Evolutionary conservation across 148 eudicot genomes (phyloP), one percentile per base, ranked within the genome.

Genomic region (Rhododendron williamsianum): DNA sequence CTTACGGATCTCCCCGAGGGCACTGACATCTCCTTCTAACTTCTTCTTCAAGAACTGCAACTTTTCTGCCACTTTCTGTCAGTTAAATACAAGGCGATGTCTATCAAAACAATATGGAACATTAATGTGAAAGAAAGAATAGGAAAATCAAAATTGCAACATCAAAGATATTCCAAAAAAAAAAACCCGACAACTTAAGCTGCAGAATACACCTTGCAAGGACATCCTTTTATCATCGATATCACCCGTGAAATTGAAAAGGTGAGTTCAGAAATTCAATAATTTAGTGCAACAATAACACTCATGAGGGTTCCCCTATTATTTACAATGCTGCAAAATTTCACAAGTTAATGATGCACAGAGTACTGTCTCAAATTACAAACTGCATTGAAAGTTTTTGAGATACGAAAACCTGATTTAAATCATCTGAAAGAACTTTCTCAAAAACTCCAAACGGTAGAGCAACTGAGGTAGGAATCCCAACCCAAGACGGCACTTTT

Each of bases 401-500:
- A 78, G 83, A 60, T 15, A 51, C 54, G 35, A 78, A 76, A 56
- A 96, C 99, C 98, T 95, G 89, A 86, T 97, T 97, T 80, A 91
- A 83, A 48, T 89, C 85, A 86, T 95, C 90, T 15, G 93, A 90
- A 85, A 97, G 96, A 87, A 97, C 99, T 88, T 93, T 89, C 91
- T 95, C 98, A 78, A 95, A 97, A 85, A 88, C 93, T 78, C 99
- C 99, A 87, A 97, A 97, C 33, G 99, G 99, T 51, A 97, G 91
- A 54, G 99, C 99, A 84, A 97, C 93, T 78, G 99, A 97, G 30
- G 99, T 95, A 80, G 99, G 99, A 88, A 97, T 90, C 74, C 95
- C 95, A 84, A 97, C 91, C 96, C 95, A 95, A 78, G 98, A 90
- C 81, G 97, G 96, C 86, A 96, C 95, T 93, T 90, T 93, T 86